Evolutionary conservation across 2,329 filamentous ascomycete genomes (phyloP), one percentile per base, ranked within the genome.

Genomic region (Didymella glomerata): DNA sequence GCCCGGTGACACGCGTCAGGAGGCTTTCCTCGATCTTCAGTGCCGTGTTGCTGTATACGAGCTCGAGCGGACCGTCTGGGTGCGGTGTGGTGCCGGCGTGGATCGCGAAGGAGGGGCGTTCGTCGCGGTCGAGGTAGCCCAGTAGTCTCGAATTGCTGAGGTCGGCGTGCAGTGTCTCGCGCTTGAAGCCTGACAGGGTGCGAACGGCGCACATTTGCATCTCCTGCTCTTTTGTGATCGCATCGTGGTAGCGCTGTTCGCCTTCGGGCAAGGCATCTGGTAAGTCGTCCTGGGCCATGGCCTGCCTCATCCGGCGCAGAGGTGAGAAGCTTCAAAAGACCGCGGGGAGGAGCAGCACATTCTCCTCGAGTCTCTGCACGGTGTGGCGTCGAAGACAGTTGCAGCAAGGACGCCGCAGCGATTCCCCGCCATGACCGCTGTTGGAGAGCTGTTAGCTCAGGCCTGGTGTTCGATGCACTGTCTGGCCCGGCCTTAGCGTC

Each of bases 41-140:
- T 9, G 72, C 68, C 11, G 65, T 54, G 47, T 75, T 75, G 49
- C 58, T 63, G 56, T 75, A 74, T 9, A 68, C 40, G 16, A 69
- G 48, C 3, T 67, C 62, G 34, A 72, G 57, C 1, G 57, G 40
- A 13, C 55, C 57, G 32, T 67, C 47, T 25, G 57, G 45, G 34
- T 48, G 40, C 6, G 38, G 46, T n/a, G 47, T 25, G 18, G 62
- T 42, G 14, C 60, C 48, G 32, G 58, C 52, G 20, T 64, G 49
- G 22, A 72, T 48, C 18, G 66, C 66, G 46, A 74, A 74, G 25
- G 68, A 65, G 13, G 71, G 68, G 18, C 69, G 69, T 9, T 61
- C 52, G 40, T 74, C 71, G 48, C 52, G 24, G 38, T 70, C 65
- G 40, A 72, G 68, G 9, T 64, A 67, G 40, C 62, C 58, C 16